phyloP scores from a whole-genome alignment of 257 asterid species.

The Nicotiana obtusifolia region DNA sequence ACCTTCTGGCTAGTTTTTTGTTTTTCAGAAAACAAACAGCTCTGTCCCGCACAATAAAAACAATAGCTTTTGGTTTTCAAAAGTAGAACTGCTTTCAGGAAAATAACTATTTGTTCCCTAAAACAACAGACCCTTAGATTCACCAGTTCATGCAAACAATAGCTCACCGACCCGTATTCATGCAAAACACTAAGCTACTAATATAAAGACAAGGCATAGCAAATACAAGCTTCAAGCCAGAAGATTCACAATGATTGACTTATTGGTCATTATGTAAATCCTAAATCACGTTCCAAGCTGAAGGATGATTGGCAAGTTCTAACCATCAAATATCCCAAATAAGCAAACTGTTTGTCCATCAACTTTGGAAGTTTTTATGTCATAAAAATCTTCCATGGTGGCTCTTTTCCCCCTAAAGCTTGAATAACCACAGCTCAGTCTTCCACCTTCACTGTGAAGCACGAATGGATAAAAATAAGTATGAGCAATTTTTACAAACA shows the following conservation, averaged over 20 bases:
- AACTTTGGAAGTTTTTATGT: slow-evolving; percentile 64
- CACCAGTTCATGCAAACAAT: slow-evolving; percentile 1
- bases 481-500: not conserved
- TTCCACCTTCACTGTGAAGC: slow-evolving; percentile 80
- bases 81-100: not conserved
- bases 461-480: slow-evolving; percentile 22
- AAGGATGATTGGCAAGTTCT: slow-evolving; percentile 17
- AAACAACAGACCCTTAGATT: not conserved
- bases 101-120: not conserved
- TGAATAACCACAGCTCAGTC: slow-evolving; percentile 82
- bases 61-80: not conserved
- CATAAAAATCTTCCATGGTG: slow-evolving; percentile 96
- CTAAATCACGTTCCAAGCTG: slow-evolving; percentile 1
- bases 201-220: not conserved
- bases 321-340: slow-evolving; percentile 98
- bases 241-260: slow-evolving; percentile 1
- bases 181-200: not conserved
- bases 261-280: not conserved
- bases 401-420: slow-evolving; percentile 96
- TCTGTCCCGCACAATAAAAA: not conserved
- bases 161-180: not conserved
- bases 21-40: not conserved
- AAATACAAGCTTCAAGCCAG: slow-evolving; percentile 1
- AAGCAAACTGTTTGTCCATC: slow-evolving; percentile 71
- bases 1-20: not conserved